Conservation (phyloP, 768 basidiomycete species). For the Porphyrellus cyaneotinctus region DNA sequence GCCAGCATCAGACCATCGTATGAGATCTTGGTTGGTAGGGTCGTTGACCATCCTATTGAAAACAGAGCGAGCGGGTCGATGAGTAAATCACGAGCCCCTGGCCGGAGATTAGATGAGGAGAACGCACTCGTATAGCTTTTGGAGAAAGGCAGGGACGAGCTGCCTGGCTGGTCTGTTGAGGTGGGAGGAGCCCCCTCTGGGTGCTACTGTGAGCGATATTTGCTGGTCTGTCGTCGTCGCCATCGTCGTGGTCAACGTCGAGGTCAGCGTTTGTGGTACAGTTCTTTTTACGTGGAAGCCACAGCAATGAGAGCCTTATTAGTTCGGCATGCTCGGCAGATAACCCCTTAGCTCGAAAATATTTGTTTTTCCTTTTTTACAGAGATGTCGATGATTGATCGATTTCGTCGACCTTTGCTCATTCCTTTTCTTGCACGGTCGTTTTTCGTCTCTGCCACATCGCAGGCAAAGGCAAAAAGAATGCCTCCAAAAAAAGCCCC, state of each 20-base stretch:
- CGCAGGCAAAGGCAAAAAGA: slow-evolving; percentile 47
- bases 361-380: neutral
- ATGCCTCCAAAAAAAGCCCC: slow-evolving; percentile 92
- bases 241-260: slow-evolving; percentile 18
- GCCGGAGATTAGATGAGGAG: slow-evolving; percentile 12
- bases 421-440: slow-evolving; percentile 17
- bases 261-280: neutral
- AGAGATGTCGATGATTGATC: slow-evolving; percentile 34
- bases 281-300: slow-evolving; percentile 4
- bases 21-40: slow-evolving; percentile 72
- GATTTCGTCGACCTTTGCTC: slow-evolving; percentile 22
- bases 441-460: slow-evolving; percentile 38
- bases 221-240: slow-evolving; percentile 52
- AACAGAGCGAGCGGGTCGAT: slow-evolving; percentile 3
- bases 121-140: slow-evolving; percentile 86
- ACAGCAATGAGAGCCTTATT: slow-evolving; percentile 20
- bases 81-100: slow-evolving; percentile 8
- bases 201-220: slow-evolving; percentile 50
- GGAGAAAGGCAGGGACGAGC: slow-evolving; percentile 78
- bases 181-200: slow-evolving; percentile 36
- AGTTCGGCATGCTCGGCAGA: slow-evolving; percentile 25
- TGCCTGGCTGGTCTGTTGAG: slow-evolving; percentile 46
- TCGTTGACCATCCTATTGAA: slow-evolving; percentile 85
- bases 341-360: slow-evolving; percentile 7
- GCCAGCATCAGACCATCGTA: slow-evolving; percentile 87